phyloP scores from a whole-genome alignment of 352 stramenopile genomes.

The Elongisporangium undulatum region DNA sequence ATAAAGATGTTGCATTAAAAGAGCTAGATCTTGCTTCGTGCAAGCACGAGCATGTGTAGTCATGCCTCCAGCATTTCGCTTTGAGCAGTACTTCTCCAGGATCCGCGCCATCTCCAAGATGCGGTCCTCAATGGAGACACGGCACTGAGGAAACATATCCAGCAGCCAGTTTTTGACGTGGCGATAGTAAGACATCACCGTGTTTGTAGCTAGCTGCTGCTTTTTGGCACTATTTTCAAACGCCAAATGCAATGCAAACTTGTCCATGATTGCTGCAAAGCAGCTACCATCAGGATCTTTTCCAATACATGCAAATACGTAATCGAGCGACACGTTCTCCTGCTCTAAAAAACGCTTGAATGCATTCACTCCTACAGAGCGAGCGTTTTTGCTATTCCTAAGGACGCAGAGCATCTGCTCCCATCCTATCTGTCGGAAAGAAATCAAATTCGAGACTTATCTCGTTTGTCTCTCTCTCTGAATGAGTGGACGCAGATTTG shows the following conservation, averaged over 20 bases:
- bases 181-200: conserved; percentile 12
- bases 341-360: conserved; percentile 12
- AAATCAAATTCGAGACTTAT: too few species aligned
- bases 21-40: conserved; percentile 7
- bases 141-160: conserved; percentile 7
- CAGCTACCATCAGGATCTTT: background rate
- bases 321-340: conserved; percentile 13
- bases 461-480: too few species aligned
- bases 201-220: conserved; percentile 5
- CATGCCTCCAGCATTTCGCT: conserved; percentile 3
- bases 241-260: conserved; percentile 7
- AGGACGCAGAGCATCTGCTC: too few species aligned
- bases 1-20: too few species aligned
- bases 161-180: conserved; percentile 16
- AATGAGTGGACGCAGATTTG: too few species aligned
- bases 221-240: conserved; percentile 2
- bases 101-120: conserved; percentile 11
- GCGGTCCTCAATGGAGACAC: conserved; percentile 6
- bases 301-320: background rate
- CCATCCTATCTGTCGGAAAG: too few species aligned
- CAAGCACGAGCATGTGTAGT: conserved; percentile 9
- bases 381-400: too few species aligned
- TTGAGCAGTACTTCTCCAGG: conserved; percentile 11
- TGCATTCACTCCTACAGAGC: too few species aligned
- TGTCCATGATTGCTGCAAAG: conserved; percentile 3